Conservation (phyloP, 805 yeast genomes). For the Candida easanensis region DNA sequence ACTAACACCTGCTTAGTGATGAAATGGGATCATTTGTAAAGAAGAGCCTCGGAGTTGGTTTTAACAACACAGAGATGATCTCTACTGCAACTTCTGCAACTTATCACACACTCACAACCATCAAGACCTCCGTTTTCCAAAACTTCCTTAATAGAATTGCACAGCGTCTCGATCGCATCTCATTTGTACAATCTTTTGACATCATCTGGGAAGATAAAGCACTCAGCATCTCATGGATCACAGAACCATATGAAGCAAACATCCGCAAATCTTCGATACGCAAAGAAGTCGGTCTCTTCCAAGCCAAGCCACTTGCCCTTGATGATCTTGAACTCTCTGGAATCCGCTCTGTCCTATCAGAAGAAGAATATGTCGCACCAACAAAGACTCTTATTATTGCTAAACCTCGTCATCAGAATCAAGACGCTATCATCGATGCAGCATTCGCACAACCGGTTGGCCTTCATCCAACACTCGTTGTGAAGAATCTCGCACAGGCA, state of each 20-base stretch:
- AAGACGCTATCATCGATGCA: conserved; percentile 11
- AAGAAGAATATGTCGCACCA: conserved; percentile 20
- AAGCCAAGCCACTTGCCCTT: conserved; percentile 12
- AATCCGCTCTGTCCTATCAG: conserved; percentile 17
- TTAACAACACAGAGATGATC: conserved; percentile 14
- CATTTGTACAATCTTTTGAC: conserved; percentile 22
- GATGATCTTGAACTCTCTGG: conserved; percentile 26
- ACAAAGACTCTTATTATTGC: conserved; percentile 23
- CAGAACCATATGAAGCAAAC: conserved; percentile 20
- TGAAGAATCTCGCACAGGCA: not conserved
- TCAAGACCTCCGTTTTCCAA: conserved; percentile 20
- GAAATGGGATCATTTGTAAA: conserved; percentile 17
- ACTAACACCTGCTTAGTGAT: conserved; percentile 14
- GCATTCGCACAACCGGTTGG: conserved; percentile 31
- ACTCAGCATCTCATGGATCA: conserved; percentile 19
- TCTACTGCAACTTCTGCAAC: conserved; percentile 26
- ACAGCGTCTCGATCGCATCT: conserved; percentile 17
- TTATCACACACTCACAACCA: conserved; percentile 12
- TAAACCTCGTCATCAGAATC: conserved; percentile 23
- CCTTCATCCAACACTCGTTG: conserved; percentile 34
- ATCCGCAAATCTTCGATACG: conserved; percentile 12
- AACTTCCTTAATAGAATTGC: conserved; percentile 17
- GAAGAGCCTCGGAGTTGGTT: conserved; percentile 12
- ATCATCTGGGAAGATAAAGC: conserved; percentile 14
- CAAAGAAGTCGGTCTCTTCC: conserved; percentile 26